Percentiles rank a stretch among this genome's conserved stretches.
These are phyloP conservation scores for Botrytis squamosa DNA, from an alignment of 2,329 filamentous ascomycete species.

Conservation along the genomic window DNA sequence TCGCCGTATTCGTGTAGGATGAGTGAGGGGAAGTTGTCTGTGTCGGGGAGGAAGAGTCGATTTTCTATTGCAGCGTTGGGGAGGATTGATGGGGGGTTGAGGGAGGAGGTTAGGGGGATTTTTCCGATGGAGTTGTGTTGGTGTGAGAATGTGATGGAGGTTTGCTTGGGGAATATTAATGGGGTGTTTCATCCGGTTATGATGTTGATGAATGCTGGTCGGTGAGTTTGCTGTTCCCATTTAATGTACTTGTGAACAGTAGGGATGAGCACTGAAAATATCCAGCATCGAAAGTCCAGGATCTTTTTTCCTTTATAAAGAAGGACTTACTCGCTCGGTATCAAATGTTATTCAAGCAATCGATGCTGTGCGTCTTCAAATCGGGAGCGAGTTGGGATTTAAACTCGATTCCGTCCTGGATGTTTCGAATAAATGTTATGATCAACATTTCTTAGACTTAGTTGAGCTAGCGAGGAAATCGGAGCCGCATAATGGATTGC, in stretches of 20 bases:
- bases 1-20: constrained; percentile 13
- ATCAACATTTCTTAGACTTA: constrained; percentile 14
- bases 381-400: constrained; percentile 22
- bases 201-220: constrained; percentile 28
- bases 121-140: constrained; percentile 23
- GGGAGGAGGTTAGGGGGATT: constrained; percentile 2
- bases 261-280: not conserved
- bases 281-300: constrained; percentile 21
- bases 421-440: constrained; percentile 23
- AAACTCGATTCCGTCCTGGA: constrained; percentile 20
- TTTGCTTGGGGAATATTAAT: constrained; percentile 27
- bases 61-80: constrained; percentile 4
- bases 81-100: not conserved
- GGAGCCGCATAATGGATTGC: not conserved
- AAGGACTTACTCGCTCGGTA: constrained; percentile 25
- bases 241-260: not conserved
- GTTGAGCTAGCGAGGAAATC: constrained; percentile 6
- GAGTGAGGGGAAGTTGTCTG: not conserved
- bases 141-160: constrained; percentile 24
- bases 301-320: constrained; percentile 21
- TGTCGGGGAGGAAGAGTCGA: constrained; percentile 1
- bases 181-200: constrained; percentile 29
- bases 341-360: constrained; percentile 23
- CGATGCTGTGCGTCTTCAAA: constrained; percentile 21
- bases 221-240: not conserved